Conservation (phyloP, 352 stramenopile species). For the Phytophthora boehmeriae region DNA sequence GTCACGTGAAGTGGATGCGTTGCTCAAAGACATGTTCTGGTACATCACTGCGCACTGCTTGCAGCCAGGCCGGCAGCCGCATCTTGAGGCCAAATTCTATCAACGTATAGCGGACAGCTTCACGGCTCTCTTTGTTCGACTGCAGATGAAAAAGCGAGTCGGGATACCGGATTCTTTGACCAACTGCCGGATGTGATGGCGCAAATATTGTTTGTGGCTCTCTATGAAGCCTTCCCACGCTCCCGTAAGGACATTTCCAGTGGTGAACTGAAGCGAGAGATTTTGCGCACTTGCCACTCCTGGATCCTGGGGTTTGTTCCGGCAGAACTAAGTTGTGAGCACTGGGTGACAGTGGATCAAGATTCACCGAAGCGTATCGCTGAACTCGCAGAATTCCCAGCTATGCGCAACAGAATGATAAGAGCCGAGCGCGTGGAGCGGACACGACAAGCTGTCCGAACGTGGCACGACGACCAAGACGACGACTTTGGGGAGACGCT, state of each 20-base stretch:
- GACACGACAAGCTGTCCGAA: conserved; percentile 58
- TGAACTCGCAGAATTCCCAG: conserved; percentile 62
- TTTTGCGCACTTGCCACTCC: conserved; percentile 58
- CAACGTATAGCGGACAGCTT: conserved; percentile 74
- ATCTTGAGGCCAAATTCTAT: conserved; percentile 55
- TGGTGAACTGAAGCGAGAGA: conserved; percentile 36
- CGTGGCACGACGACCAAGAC: conserved; percentile 46
- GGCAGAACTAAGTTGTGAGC: conserved; percentile 41
- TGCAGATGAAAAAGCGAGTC: conserved; percentile 60
- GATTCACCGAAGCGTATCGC: conserved; percentile 66
- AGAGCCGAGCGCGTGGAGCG: conserved; percentile 65
- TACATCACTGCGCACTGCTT: conserved; percentile 68
- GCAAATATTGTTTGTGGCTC: conserved; percentile 64
- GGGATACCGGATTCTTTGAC: conserved; percentile 62
- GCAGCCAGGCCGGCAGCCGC: conserved; percentile 45
- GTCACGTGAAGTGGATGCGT: conserved; percentile 47
- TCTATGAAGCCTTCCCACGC: conserved; percentile 78
- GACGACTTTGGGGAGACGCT: conserved; percentile 16
- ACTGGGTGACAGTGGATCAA: conserved; percentile 66
- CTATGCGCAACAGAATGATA: conserved; percentile 72
- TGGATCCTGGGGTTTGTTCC: conserved; percentile 76
- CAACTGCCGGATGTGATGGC: conserved; percentile 60
- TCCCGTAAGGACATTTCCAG: conserved; percentile 54
- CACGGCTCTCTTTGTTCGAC: conserved; percentile 60
- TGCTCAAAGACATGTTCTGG: conserved; percentile 84